Conservation (phyloP, 257 asterid genomes). For the Osmanthus fragrans region DNA sequence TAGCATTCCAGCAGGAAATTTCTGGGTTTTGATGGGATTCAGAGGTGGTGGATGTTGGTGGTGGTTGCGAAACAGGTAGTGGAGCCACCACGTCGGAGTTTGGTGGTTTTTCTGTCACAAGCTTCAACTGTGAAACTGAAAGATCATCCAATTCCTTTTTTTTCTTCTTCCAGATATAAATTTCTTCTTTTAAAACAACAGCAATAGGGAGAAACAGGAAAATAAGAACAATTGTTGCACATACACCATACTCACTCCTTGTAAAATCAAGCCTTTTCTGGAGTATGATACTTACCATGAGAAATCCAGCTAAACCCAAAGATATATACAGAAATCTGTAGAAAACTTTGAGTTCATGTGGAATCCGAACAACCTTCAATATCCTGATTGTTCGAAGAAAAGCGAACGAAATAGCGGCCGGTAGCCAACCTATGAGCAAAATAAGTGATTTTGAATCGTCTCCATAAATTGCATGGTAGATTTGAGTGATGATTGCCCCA, state of each 20-base stretch:
- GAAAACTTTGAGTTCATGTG: conserved; percentile 51
- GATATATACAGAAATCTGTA: conserved; percentile 46
- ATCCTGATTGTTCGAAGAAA: conserved; percentile 49
- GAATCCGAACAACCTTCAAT: conserved; percentile 37
- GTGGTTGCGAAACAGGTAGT: not conserved
- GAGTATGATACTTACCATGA: conserved; percentile 45
- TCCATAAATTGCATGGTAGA: conserved; percentile 41
- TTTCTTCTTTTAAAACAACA: conserved; percentile 37
- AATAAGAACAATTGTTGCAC: conserved; percentile 30
- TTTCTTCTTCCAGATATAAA: conserved; percentile 12
- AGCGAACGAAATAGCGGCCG: conserved; percentile 47
- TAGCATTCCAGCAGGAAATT: conserved; percentile 63
- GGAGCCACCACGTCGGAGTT: not conserved
- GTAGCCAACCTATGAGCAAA: conserved; percentile 63
- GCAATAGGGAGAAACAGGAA: conserved; percentile 37
- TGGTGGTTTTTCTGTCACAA: conserved; percentile 30
- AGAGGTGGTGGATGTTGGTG: conserved; percentile 8
- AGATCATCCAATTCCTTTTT: conserved; percentile 24
- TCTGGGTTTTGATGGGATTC: conserved; percentile 11
- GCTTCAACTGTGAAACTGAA: conserved; percentile 25
- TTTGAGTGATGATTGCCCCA: conserved; percentile 57
- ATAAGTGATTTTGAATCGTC: conserved; percentile 38
- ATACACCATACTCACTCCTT: conserved; percentile 29
- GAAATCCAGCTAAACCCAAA: conserved; percentile 47
- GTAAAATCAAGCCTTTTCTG: conserved; percentile 34